These are phyloP conservation scores for Plasmodium blacklocki DNA, from an alignment of 169 alveolate species.

Conservation along the genomic window DNA sequence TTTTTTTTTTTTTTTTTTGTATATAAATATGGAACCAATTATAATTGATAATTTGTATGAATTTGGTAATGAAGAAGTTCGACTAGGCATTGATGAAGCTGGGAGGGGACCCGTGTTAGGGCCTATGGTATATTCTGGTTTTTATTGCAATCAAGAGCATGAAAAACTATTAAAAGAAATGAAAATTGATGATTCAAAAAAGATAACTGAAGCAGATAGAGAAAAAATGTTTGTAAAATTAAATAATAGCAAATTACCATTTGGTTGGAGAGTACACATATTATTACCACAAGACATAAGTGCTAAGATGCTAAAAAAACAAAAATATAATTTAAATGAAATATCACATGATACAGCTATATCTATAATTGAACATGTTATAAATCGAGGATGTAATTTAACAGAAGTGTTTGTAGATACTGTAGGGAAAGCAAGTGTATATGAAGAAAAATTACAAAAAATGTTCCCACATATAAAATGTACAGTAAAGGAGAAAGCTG, in stretches of 20 bases:
- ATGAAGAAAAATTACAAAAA: constrained; percentile 86
- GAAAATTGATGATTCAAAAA: constrained; percentile 92
- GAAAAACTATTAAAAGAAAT: constrained; percentile 84
- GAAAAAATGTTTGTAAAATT: constrained; percentile 87
- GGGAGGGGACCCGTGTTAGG: constrained; percentile 99
- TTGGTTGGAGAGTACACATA: constrained; percentile 86
- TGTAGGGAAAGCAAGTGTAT: constrained; percentile 93
- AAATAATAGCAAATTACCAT: constrained; percentile 77
- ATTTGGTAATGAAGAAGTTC: constrained; percentile 64
- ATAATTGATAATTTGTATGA: constrained; percentile 51
- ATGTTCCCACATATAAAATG: constrained; percentile 89
- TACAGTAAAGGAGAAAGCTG: constrained; percentile 95
- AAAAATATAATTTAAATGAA: constrained; percentile 90
- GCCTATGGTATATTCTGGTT: constrained; percentile 98
- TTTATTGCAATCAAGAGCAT: constrained; percentile 91
- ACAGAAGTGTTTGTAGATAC: constrained; percentile 75
- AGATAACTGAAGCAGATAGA: constrained; percentile 87
- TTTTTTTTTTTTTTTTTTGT: not conserved
- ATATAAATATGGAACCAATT: constrained; percentile 50
- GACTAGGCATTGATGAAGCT: constrained; percentile 98
- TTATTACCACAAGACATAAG: constrained; percentile 90
- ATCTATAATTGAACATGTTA: constrained; percentile 83
- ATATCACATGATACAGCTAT: constrained; percentile 94
- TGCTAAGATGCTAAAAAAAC: constrained; percentile 90
- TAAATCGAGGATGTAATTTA: constrained; percentile 73